Percentiles rank a stretch among this genome's conserved stretches.
These are phyloP conservation scores for Termitomyces eurrhizus DNA, from an alignment of 768 basidiomycete species.

Conservation along the genomic window DNA sequence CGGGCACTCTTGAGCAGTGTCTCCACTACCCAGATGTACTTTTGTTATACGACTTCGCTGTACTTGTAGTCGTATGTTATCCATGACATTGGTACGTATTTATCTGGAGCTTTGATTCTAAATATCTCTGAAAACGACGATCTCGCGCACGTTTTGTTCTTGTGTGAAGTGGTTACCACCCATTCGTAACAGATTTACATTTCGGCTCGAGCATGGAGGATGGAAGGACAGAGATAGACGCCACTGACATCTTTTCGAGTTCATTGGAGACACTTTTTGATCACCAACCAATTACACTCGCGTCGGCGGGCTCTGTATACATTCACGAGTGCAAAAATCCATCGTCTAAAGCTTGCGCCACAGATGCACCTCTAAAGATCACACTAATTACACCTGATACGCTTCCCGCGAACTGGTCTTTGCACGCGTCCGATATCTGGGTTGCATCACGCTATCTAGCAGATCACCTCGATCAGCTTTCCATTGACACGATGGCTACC, in stretches of 20 bases:
- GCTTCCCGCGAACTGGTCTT: conserved; percentile 61
- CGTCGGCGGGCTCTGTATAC: conserved; percentile 51
- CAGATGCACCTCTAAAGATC: conserved; percentile 24
- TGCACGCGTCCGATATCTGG: conserved; percentile 82
- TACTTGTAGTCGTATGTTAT: neutral
- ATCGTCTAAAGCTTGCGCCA: conserved; percentile 14
- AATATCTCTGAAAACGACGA: conserved; percentile 3
- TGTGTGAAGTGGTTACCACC: neutral
- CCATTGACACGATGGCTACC: conserved; percentile 7
- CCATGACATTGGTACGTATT: neutral
- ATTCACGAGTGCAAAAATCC: conserved; percentile 32
- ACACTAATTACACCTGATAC: conserved; percentile 62
- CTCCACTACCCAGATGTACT: neutral
- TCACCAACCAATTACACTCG: conserved; percentile 55
- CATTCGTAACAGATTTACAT: neutral
- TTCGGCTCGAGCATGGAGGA: conserved; percentile 8
- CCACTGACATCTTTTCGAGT: conserved; percentile 66
- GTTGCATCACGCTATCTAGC: conserved; percentile 62
- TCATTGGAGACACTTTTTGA: conserved; percentile 63
- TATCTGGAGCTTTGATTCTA: conserved; percentile 9
- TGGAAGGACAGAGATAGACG: conserved; percentile 25
- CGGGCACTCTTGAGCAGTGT: neutral
- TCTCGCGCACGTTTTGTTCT: neutral
- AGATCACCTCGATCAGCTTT: conserved; percentile 46
- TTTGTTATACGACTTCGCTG: neutral